Conservation (phyloP, 2,329 filamentous ascomycete genomes). For the Teratosphaeria nubilosa region DNA sequence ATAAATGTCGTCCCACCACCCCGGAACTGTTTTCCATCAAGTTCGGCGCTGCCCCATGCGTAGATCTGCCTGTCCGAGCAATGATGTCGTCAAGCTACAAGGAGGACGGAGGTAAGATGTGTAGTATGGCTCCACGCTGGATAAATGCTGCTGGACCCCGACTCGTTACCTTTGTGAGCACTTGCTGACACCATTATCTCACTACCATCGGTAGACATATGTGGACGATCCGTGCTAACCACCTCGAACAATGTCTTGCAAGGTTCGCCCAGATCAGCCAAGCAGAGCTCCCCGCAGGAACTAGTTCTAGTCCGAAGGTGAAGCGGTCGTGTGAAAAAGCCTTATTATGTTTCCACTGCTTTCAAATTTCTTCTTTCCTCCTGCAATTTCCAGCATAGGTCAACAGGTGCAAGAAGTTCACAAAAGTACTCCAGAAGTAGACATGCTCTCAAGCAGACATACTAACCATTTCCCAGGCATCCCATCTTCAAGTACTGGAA, state of each 20-base stretch:
- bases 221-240: neutral
- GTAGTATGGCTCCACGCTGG: neutral
- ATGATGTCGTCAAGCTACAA: neutral
- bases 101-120: neutral
- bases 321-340: neutral
- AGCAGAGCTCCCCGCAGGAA: neutral
- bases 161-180: neutral
- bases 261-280: neutral
- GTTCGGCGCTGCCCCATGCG: neutral
- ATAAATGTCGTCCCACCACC: neutral
- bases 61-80: neutral
- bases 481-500: neutral
- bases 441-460: neutral
- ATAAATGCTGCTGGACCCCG: neutral
- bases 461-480: conserved; percentile 2
- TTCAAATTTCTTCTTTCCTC: neutral
- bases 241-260: neutral
- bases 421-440: conserved; percentile 1
- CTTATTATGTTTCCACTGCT: no score
- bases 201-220: no score
- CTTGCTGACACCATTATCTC: neutral
- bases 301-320: neutral
- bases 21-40: neutral
- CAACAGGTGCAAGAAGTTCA: neutral
- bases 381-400: neutral